A percentile compares a stretch with the other conserved stretches of the same genome.
Conservation (phyloP, 1,284 basidiomycete species). For the Rhodotorula sp. region DNA sequence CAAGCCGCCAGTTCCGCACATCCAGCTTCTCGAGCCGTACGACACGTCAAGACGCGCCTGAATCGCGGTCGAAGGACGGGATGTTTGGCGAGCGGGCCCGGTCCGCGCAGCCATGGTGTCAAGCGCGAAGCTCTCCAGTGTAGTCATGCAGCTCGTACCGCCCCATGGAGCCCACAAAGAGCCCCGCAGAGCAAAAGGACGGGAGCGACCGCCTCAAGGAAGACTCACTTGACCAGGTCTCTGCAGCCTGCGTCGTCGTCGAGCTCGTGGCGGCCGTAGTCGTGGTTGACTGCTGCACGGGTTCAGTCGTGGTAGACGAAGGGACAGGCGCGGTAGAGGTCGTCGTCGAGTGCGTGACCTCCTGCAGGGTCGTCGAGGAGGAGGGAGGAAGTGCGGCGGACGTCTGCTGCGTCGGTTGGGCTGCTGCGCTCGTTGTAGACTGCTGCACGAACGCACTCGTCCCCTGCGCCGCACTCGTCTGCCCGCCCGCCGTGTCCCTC, state of each 20-base stretch:
- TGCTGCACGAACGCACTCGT: too few relatives aligned
- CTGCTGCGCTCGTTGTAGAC: too few relatives aligned
- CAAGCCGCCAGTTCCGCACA: too few relatives aligned
- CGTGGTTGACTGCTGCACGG: background rate
- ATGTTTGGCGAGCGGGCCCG: background rate
- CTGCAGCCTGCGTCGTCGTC: too few relatives aligned
- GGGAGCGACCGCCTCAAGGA: background rate
- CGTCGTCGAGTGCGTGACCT: background rate
- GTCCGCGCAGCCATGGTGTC: background rate
- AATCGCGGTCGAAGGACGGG: background rate
- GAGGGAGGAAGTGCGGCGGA: background rate
- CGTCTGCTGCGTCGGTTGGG: too few relatives aligned
- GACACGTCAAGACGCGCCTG: too few relatives aligned
- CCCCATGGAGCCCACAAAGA: too few relatives aligned
- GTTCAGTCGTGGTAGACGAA: background rate
- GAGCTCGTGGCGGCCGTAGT: too few relatives aligned
- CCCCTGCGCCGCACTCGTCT: too few relatives aligned
- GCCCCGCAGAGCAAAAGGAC: background rate
- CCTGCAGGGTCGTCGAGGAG: background rate
- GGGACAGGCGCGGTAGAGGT: background rate
- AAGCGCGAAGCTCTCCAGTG: background rate
- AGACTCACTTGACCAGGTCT: background rate
- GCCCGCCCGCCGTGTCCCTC: too few relatives aligned
- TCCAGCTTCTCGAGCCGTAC: too few relatives aligned
- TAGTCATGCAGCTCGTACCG: background rate